Conservation (phyloP, 768 basidiomycete species). For the Termitomyces sp. region DNA sequence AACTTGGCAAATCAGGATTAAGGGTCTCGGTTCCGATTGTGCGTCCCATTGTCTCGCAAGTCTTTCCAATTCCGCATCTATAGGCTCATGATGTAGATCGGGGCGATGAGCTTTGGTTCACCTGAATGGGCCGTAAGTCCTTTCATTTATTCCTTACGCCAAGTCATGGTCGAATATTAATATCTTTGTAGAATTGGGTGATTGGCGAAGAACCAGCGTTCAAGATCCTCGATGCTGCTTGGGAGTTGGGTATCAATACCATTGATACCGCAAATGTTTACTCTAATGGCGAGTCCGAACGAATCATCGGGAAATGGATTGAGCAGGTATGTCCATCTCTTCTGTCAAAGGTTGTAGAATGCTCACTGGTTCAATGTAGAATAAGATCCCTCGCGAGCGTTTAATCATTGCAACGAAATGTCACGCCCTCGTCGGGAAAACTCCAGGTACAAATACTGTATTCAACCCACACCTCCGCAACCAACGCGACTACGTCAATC, state of each 20-base stretch:
- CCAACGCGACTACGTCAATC: constrained; percentile 16
- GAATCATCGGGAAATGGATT: constrained; percentile 39
- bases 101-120: constrained; percentile 14
- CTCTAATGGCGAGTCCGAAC: constrained; percentile 35
- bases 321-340: constrained; percentile 21
- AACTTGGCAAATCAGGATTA: constrained; percentile 11
- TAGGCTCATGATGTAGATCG: constrained; percentile 2
- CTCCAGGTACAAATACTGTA: neutral
- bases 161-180: neutral
- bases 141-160: constrained; percentile 6
- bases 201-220: constrained; percentile 41
- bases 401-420: constrained; percentile 14
- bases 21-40: constrained; percentile 14
- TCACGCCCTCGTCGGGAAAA: constrained; percentile 6
- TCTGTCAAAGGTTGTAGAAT: constrained; percentile 5
- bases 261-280: constrained; percentile 37
- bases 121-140: constrained; percentile 10
- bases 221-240: constrained; percentile 46
- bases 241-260: constrained; percentile 31
- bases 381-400: constrained; percentile 11
- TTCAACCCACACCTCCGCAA: constrained; percentile 2
- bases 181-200: constrained; percentile 38
- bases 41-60: neutral
- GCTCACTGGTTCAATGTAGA: constrained; percentile 6
- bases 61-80: neutral